Base-by-base conservation (phyloP, 2,329 filamentous ascomycete genomes). In the Colletotrichum musae region DNA sequence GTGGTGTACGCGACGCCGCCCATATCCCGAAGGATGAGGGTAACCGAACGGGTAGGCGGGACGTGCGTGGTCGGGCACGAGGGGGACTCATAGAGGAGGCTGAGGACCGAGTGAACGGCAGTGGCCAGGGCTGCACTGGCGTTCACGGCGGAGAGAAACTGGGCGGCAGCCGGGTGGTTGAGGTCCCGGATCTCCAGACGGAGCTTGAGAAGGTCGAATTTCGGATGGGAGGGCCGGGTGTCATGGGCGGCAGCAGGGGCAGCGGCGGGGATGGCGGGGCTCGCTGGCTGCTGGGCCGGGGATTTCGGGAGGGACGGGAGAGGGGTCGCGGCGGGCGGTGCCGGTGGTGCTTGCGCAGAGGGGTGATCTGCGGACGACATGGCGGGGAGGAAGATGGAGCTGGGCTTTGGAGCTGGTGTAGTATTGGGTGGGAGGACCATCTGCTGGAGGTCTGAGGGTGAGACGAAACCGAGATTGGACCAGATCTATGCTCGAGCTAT, bases 1-100 rank as follows among this genome's bases (percentile, higher is more conserved):
- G 89, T 94, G 1, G 95, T 98, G 83, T 98, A 97, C 21, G 95
- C 95, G 5, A 98, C 93, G 58, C 95, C 95, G 56, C 83, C 85
- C 88, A 97, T 94, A 72, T 90, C 85, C 36, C 93, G 89, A 5
- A 98, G 84, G 69, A 97, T 86, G 43, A 98, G 82, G 0, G 95
- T 98, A 18, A 98, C 90, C 59, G 94, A 97, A 70, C 94, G 92
- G 10, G 94, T 96, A n/a, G 88, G 85, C 48, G 89, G 88, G 12
- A 80, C 76, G 60, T 80, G 81, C 43, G 84, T 84, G 53, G 79
- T 77, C 28, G 78, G 75, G 70, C 81, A 79, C 5, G 75, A 73
- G 56, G 84, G 82, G n/a, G 81, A 80, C 52, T 76, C 74, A 79
- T 98, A 98, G 36, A 98, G 89, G 28, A 90, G 87, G 36, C 84